Evolutionary conservation across 495 filamentous ascomycete species (phyloP), one percentile per base, ranked within the genome.

Genomic region (Penicillium goetzii): DNA sequence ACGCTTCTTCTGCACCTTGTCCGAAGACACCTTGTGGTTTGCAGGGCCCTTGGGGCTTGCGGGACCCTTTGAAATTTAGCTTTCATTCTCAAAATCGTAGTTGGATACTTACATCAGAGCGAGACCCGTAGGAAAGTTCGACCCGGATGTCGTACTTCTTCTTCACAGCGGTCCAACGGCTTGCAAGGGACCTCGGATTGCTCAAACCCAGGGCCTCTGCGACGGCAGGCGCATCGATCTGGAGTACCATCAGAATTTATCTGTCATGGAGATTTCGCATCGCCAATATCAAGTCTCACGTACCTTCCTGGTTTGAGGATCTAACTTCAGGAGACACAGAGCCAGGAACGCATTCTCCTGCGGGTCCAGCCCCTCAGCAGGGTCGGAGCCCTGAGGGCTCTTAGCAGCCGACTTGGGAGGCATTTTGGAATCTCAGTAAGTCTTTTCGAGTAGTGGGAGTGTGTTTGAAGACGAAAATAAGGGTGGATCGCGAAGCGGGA

Each of bases 131-230:
- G 33, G 38, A 41, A 9, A 30, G 12, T 9, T 59, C 56, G 9
- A 53, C 14, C 12, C 28, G 25, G 50, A 79, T 52, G 15, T 61
- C 59, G 47, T 75, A 67, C 14, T 67, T 66, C 57, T 75, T 76
- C 33, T 70, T 69, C 12, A 79, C 14, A 0, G 32, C 3, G n/a
- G 70, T 43, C 49, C 75, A 73, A 0, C 69, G 62, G 50, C 79
- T 81, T 4, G 60, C 72, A 34, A 69, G 70, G 0, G 76, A 79
- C 9, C 54, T 59, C 14, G 58, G 49, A 59, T 79, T 81, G 45
- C 47, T 68, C 61, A 76, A 75, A 1, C 67, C 70, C 2, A 78
- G 49, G 1, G 65, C 68, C 1, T 59, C 41, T 21, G 67, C 69
- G 21, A 78, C 74, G 6, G 53, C 56, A 10, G 15, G 33, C 10